Evolutionary conservation across 2,329 filamentous ascomycete species (phyloP), one percentile per base, ranked within the genome.

Genomic region (Beauveria varroae): DNA sequence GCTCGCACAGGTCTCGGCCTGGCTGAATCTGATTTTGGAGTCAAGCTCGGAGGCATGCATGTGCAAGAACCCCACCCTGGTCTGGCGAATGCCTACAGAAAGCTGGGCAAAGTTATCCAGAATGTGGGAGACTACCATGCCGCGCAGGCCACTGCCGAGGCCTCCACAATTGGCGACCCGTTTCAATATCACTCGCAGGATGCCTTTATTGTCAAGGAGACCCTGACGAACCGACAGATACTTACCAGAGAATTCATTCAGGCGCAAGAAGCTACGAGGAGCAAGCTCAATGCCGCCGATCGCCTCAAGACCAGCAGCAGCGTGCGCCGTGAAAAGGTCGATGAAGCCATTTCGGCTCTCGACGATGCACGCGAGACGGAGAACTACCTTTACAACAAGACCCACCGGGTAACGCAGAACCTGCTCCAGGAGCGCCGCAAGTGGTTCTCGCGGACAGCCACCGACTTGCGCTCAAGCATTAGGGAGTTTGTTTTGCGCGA

Each of bases 201-300:
- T 74, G 91, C 95, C 50, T 96, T 97, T 72, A 96, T 98, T 68
- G 95, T 98, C 67, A 99, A 99, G 75, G 95, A 99, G 73, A 96
- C 93, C 12, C 83, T 99, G 65, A 99, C 95, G 4, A 99, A 99
- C 77, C 90, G 95, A 14, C 95, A 99, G 76, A 96, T 99, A 64
- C 83, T 99, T 22, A 88, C 96, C 49, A 91, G 95, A 63, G 95
- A 99, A 70, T 86, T 98, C 63, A 78, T 96, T 28, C 91, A 97
- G 74, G 93, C 95, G 1, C 93, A 98, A 72, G 90, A 96, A 72
- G 81, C 81, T 24, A 92, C 93, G 1, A 86, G 90, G 64, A 90
- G 86, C 74, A 95, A 92, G 73, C 84, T 95, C 44, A 86, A 87
- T 65, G 91, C 93, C 1, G 92, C 93, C 1, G 93, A 98, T 73